A percentile compares a stretch with the other conserved stretches of the same genome.
Evolutionary conservation across 352 stramenopile species (phyloP).

Genomic region (Globisporangium camurandrum): DNA sequence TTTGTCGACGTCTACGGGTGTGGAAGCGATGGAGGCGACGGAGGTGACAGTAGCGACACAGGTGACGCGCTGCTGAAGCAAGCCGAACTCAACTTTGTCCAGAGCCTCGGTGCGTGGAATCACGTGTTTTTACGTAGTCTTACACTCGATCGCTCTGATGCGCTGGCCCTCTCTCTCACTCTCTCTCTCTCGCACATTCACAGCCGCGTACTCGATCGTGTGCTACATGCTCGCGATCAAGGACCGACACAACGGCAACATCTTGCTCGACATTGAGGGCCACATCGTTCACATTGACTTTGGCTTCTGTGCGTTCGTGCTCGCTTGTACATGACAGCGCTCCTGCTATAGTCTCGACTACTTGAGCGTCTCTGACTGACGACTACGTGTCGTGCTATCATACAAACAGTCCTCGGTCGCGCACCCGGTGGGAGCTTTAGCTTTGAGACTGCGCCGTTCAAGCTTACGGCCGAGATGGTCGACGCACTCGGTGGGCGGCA

Average conservation of each 20-base stretch:
- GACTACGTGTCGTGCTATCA: too few species aligned
- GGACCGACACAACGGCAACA: conserved; percentile 99
- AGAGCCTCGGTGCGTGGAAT: conserved; percentile 78
- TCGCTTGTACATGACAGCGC: too few species aligned
- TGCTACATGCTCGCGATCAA: conserved; percentile 98
- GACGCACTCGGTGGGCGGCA: conserved; percentile 90
- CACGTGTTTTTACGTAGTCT: too few species aligned
- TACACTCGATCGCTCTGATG: too few species aligned
- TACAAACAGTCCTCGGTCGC: conserved; percentile 47
- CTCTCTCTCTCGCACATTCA: conserved; percentile 38
- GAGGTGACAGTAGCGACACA: conserved; percentile 27
- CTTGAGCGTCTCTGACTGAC: background rate
- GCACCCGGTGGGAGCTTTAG: conserved; percentile 89
- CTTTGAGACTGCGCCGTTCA: conserved; percentile 96
- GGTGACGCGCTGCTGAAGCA: conserved; percentile 35
- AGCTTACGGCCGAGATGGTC: conserved; percentile 94
- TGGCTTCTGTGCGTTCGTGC: conserved; percentile 85
- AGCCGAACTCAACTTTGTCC: conserved; percentile 74
- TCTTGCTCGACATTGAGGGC: conserved; percentile 96
- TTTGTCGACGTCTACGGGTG: conserved; percentile 94
- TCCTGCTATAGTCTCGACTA: too few species aligned
- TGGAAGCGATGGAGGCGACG: too few species aligned
- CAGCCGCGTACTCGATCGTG: conserved; percentile 96
- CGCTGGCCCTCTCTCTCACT: conserved; percentile 29
- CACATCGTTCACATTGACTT: conserved; percentile 99